Percentiles rank a stretch among this genome's conserved stretches.
Evolutionary conservation across 2,329 filamentous ascomycete species (phyloP).

Genomic region (Aureobasidium sp.): DNA sequence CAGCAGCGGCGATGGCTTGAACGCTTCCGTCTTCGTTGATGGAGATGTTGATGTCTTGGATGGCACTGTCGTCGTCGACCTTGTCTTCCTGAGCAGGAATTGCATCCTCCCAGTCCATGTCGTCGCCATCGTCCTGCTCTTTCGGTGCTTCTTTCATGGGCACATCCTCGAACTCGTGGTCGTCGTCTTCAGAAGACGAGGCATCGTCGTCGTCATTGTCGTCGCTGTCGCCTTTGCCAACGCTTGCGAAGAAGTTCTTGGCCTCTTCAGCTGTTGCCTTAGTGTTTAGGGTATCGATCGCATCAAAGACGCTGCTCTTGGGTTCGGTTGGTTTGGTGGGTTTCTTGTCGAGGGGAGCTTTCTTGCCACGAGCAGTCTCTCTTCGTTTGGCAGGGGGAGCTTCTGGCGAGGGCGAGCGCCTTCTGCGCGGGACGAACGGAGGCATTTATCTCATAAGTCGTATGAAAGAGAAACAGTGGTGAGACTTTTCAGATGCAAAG

Average conservation of each 20-base stretch:
- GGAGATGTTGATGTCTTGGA: constrained; percentile 29
- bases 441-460: constrained; percentile 48
- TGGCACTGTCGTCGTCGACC: constrained; percentile 23
- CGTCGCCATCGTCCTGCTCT: constrained; percentile 43
- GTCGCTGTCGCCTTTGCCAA: constrained; percentile 33
- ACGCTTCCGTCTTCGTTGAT: constrained; percentile 33
- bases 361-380: constrained; percentile 17
- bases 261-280: constrained; percentile 29
- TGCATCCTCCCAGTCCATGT: constrained; percentile 54
- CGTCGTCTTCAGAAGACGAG: constrained; percentile 38
- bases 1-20: neutral
- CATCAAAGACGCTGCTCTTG: constrained; percentile 39
- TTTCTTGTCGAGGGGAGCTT: constrained; percentile 23
- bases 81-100: constrained; percentile 30
- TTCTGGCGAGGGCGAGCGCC: constrained; percentile 31
- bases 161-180: constrained; percentile 44
- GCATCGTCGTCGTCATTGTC: constrained; percentile 33
- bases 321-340: constrained; percentile 14
- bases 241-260: constrained; percentile 30
- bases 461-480: neutral
- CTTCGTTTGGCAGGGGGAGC: constrained; percentile 37
- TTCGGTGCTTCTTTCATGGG: constrained; percentile 30
- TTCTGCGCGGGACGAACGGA: constrained; percentile 61
- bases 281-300: constrained; percentile 34
- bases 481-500: neutral